Base-by-base conservation (phyloP, 768 basidiomycete genomes). In the Kondoa malvinella region DNA sequence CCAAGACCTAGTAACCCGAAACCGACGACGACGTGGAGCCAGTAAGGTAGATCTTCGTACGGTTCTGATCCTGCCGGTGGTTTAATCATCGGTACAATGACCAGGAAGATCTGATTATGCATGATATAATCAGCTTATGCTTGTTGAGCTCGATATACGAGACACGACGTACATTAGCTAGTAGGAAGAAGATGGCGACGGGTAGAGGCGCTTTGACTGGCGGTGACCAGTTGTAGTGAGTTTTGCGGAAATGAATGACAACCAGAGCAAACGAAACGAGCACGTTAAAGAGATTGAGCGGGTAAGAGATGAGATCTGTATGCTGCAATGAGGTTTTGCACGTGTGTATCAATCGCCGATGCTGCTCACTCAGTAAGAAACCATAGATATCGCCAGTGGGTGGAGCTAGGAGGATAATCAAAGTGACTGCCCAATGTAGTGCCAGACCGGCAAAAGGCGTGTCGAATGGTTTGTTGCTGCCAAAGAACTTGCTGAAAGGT, bases 381-480 rank as follows among this genome's bases (percentile, higher is more conserved):
- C 31, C 58, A 68, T 71, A 75, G 4, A 70, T 69, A 56, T 75
- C 74, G 29, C 74, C 74, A 16, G 71, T 65, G 27, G 74, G 74
- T 21, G 73, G 71, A 3, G 72, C 70, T 21, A 73, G 70, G 27
- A 72, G 70, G 61, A 73, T 69, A 34, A 74, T 56, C 12, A 72
- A 30, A 8, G 69, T 61, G 31, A 75, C 70, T 12, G 66, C 65
- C 71, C 72, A 75, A 32, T 74, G 72, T 1, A 65, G 33, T 1
- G 34, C 66, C 2, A 75, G 69, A 64, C 74, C 74, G 17, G 74
- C 71, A 56, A 73, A 65, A 34, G 74, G 74, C 2, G 74, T 57
- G 70, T 75, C 74, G 72, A 74, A 74, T 16, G 74, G 74, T 58
- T 68, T 67, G 68, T 73, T 75, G 58, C 61, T 65, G 17, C 74